A percentile compares a stretch with the other conserved stretches of the same genome.
Conservation (phyloP, 371 early-diverging fungal genomes). For the Mortierella sp. region DNA sequence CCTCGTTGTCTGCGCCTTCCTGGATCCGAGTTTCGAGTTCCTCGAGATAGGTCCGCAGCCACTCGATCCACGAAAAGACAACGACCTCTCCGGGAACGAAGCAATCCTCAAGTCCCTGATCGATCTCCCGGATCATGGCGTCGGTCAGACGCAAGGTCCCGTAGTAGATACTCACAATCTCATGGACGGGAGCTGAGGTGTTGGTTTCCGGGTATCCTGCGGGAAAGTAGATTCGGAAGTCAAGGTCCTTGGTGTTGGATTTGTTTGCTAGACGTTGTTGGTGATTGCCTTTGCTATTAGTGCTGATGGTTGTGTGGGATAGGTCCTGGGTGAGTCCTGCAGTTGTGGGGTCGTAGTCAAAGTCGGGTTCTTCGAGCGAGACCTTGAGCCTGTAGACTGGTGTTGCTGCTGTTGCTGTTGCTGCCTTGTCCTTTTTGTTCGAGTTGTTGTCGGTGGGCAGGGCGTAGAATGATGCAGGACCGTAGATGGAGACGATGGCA, state of each 20-base stretch:
- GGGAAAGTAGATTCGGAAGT: conserved; percentile 73
- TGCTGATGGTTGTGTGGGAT: neutral
- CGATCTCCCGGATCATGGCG: conserved; percentile 62
- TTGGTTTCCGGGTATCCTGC: conserved; percentile 71
- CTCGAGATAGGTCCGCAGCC: conserved; percentile 74
- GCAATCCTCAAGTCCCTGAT: conserved; percentile 64
- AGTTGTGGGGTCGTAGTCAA: conserved; percentile 44
- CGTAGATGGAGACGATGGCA: conserved; percentile 60
- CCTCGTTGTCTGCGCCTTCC: conserved; percentile 25
- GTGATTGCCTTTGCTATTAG: neutral
- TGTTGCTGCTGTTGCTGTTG: conserved; percentile 1
- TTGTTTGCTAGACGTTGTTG: too few species aligned
- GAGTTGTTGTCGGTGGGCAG: neutral
- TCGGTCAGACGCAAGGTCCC: conserved; percentile 65
- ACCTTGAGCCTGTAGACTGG: conserved; percentile 48
- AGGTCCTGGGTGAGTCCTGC: neutral
- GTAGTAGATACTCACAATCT: conserved; percentile 76
- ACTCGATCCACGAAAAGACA: conserved; percentile 82
- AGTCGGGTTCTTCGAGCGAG: conserved; percentile 56
- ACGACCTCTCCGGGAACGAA: conserved; percentile 81
- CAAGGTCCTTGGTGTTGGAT: conserved; percentile 33
- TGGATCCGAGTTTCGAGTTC: conserved; percentile 21
- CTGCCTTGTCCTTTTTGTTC: neutral
- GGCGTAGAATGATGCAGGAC: conserved; percentile 52
- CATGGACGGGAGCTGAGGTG: conserved; percentile 74